These are phyloP conservation scores for Malus orientalis DNA, from an alignment of 306 rosid species.

Conservation along the genomic window DNA sequence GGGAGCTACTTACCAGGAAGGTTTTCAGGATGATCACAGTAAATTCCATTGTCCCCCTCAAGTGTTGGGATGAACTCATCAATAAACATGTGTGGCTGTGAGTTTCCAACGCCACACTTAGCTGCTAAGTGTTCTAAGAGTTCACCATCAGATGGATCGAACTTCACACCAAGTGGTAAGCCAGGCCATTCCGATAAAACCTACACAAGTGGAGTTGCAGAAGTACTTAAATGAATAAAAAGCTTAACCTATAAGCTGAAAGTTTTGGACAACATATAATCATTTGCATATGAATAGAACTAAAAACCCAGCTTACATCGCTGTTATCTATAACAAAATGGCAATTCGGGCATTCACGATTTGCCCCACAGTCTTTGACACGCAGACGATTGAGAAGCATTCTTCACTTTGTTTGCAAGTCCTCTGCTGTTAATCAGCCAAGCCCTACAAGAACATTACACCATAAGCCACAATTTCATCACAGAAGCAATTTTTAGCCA, in stretches of 20 bases:
- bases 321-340: slow-evolving; percentile 46
- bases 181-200: slow-evolving; percentile 85
- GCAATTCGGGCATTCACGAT: slow-evolving; percentile 81
- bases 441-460: slow-evolving; percentile 34
- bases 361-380: slow-evolving; percentile 66
- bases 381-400: slow-evolving; percentile 31
- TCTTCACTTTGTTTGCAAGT: slow-evolving; percentile 78
- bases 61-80: slow-evolving; percentile 78
- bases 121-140: slow-evolving; percentile 71
- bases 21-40: slow-evolving; percentile 77
- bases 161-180: slow-evolving; percentile 80
- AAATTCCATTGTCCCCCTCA: slow-evolving; percentile 62
- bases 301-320: slow-evolving; percentile 56
- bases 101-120: slow-evolving; percentile 55
- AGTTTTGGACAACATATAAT: not conserved
- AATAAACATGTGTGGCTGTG: slow-evolving; percentile 50
- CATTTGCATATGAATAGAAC: slow-evolving; percentile 7
- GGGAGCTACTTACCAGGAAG: slow-evolving; percentile 63
- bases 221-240: not conserved
- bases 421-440: slow-evolving; percentile 70
- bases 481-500: not conserved
- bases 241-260: not conserved
- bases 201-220: slow-evolving; percentile 29
- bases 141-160: slow-evolving; percentile 78
- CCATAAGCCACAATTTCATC: not conserved